Conservation (phyloP, 306 rosid genomes). For the Rosa lucieae region DNA sequence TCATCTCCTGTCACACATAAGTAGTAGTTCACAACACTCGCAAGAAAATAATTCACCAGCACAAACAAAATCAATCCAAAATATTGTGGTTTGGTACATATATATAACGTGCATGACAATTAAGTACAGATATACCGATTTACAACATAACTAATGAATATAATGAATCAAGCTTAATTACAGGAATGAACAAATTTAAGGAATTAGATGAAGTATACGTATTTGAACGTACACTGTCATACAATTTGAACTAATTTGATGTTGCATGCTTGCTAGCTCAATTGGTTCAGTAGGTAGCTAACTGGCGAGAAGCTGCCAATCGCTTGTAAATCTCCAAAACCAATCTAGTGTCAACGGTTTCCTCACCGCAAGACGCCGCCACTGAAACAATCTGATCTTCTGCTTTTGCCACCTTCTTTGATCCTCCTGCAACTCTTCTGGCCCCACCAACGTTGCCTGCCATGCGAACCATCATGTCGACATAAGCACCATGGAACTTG, state of each 20-base stretch:
- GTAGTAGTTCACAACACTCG: not conserved
- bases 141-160: too few relatives aligned
- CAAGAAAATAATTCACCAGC: not conserved
- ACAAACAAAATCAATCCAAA: not conserved
- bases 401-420: slow-evolving; percentile 27
- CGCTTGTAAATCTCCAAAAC: slow-evolving; percentile 42
- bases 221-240: not conserved
- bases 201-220: not conserved
- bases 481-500: slow-evolving; percentile 31
- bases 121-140: too few relatives aligned
- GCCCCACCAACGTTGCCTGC: slow-evolving; percentile 24
- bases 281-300: slow-evolving; percentile 1
- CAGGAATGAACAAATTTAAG: not conserved
- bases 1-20: not conserved
- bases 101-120: not conserved
- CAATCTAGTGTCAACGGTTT: slow-evolving; percentile 29
- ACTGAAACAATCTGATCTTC: slow-evolving; percentile 13
- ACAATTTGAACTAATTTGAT: not conserved
- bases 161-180: not conserved
- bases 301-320: slow-evolving; percentile 27
- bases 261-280: not conserved
- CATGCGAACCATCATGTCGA: slow-evolving; percentile 35
- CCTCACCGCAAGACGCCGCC: slow-evolving; percentile 21
- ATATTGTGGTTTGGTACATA: not conserved
- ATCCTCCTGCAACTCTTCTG: slow-evolving; percentile 24